Conservation (phyloP, 805 yeast genomes). For the Nakazawaea holstii region DNA sequence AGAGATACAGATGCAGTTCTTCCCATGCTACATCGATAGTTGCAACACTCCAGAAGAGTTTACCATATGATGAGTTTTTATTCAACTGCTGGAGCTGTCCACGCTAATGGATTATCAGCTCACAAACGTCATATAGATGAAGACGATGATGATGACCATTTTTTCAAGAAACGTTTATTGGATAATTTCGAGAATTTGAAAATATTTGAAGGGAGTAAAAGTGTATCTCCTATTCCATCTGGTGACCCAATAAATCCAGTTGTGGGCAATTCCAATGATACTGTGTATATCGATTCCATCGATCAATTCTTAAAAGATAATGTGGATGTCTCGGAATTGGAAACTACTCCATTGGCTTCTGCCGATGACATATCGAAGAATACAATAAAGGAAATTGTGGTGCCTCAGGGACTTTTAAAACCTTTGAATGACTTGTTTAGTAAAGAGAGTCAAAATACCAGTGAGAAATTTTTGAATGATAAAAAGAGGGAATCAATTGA, state of each 20-base stretch:
- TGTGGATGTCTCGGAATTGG: conserved; percentile 13
- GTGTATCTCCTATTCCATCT: background rate
- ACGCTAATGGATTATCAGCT: background rate
- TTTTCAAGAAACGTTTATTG: conserved; percentile 12
- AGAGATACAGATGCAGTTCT: no score
- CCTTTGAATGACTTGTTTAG: conserved; percentile 14
- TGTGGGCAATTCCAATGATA: background rate
- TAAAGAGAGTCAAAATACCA: conserved; percentile 1
- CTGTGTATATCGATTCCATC: conserved; percentile 17
- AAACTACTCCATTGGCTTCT: conserved; percentile 1
- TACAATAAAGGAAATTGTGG: conserved; percentile 9
- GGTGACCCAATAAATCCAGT: background rate
- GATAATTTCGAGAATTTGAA: conserved; percentile 11
- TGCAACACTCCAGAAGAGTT: background rate
- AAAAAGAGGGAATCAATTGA: conserved; percentile 8
- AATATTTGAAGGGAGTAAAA: conserved; percentile 8
- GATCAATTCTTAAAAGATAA: conserved; percentile 21
- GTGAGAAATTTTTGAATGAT: conserved; percentile 5
- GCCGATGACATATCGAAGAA: conserved; percentile 7
- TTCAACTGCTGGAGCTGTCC: background rate
- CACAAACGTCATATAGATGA: conserved; percentile 6
- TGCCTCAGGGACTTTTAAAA: conserved; percentile 12
- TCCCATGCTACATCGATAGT: background rate
- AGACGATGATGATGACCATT: conserved; percentile 12
- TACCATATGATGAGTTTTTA: conserved; percentile 1